Evolutionary conservation across 2,329 filamentous ascomycete species (phyloP).

Genomic region (Tolypocladium guangdongense): DNA sequence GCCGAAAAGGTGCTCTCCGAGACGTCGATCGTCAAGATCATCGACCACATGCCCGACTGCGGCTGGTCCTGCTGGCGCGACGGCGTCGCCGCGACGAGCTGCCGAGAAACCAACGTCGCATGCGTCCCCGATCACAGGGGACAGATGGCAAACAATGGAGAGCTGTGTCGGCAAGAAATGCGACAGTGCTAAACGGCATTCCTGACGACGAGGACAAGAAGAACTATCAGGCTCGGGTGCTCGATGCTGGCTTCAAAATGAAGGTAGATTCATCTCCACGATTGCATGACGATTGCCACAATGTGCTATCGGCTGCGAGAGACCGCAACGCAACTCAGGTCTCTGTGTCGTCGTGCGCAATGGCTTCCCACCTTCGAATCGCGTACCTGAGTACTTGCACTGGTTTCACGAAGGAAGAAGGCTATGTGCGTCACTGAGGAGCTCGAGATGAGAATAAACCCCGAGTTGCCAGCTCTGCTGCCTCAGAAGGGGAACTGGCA

Average conservation of each 20-base stretch:
- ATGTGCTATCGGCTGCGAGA: background rate
- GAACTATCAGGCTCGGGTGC: no score
- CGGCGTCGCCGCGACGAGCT: background rate
- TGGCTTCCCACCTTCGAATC: background rate
- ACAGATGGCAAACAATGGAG: background rate
- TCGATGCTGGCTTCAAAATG: no score
- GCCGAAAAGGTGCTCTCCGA: background rate
- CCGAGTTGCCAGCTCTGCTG: no score
- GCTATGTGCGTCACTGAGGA: no score
- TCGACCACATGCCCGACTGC: background rate
- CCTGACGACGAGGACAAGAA: no score
- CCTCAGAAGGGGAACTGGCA: no score
- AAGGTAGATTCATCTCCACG: no score
- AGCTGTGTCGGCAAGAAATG: background rate
- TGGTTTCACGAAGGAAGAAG: no score
- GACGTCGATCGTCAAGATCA: background rate
- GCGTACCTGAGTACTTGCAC: no score
- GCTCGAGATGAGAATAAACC: no score
- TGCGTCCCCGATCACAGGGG: background rate
- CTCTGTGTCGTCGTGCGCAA: background rate
- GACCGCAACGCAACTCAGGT: background rate
- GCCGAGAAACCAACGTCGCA: background rate
- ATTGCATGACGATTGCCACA: background rate
- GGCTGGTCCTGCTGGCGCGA: background rate
- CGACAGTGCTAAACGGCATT: no score